Conservation (phyloP, 305 asterid genomes). For the Solanum aculeatissimum region DNA sequence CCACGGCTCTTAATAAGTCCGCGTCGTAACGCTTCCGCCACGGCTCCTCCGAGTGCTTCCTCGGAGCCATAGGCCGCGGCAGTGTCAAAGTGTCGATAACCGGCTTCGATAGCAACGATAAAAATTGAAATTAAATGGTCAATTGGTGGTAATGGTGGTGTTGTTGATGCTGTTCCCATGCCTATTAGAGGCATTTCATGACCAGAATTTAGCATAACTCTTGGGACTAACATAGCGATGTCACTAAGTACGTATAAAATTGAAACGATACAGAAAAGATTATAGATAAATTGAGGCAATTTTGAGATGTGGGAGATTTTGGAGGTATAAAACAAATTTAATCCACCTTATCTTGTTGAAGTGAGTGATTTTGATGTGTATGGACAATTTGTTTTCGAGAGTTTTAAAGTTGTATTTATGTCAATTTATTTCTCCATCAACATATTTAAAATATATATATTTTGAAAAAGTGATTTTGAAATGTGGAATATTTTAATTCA, state of each 20-base stretch:
- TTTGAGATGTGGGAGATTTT: too few species aligned
- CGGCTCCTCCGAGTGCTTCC: constrained; percentile 22
- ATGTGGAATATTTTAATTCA: too few species aligned
- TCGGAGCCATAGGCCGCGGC: constrained; percentile 23
- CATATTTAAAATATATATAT: too few species aligned
- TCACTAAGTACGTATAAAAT: constrained; percentile 3
- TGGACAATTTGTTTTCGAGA: background rate
- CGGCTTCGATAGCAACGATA: constrained; percentile 17
- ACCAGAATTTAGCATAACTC: constrained; percentile 11
- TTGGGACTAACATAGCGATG: background rate
- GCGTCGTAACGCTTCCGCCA: constrained; percentile 11
- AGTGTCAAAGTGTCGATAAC: constrained; percentile 38
- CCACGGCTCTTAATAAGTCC: constrained; percentile 16
- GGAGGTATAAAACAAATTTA: too few species aligned
- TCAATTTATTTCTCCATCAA: background rate
- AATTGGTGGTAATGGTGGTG: background rate
- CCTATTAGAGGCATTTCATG: constrained; percentile 22
- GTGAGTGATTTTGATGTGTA: background rate
- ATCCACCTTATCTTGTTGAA: too few species aligned
- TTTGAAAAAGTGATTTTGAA: too few species aligned
- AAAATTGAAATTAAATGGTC: constrained; percentile 12
- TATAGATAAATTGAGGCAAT: background rate
- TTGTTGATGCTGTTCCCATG: constrained; percentile 21
- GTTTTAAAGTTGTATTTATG: too few species aligned
- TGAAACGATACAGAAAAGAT: constrained; percentile 37